phyloP scores from a whole-genome alignment of 2,329 filamentous ascomycete genomes.

The Ceratocystis colombiana region DNA sequence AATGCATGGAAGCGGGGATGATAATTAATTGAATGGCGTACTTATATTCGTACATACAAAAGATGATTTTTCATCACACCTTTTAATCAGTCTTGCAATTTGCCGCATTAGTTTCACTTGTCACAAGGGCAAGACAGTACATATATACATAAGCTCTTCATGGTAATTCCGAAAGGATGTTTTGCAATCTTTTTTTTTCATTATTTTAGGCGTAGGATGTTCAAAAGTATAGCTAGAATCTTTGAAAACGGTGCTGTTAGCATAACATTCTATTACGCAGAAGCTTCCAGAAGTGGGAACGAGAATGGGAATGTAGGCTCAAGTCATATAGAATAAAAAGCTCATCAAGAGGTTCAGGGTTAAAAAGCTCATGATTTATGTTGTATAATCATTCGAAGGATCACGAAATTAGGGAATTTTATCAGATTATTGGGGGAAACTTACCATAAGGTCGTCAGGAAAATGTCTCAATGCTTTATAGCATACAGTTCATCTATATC shows the following conservation, averaged over 20 bases:
- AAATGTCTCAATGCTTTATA: conserved; percentile 22
- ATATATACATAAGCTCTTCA: background rate
- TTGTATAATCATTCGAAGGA: conserved; percentile 46
- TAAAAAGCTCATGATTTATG: conserved; percentile 56
- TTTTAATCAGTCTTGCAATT: too few relatives aligned
- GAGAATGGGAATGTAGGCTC: background rate
- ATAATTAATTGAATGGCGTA: background rate
- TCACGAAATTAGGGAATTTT: conserved; percentile 26
- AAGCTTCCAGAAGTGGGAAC: conserved; percentile 12
- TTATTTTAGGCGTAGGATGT: conserved; percentile 21
- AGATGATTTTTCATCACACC: background rate
- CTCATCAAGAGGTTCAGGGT: conserved; percentile 54
- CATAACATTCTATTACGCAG: conserved; percentile 10
- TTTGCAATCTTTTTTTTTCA: conserved; percentile 28
- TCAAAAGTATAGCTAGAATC: conserved; percentile 16
- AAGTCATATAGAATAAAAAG: conserved; percentile 48
- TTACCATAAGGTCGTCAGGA: conserved; percentile 36
- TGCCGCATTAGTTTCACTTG: background rate
- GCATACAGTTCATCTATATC: conserved; percentile 13
- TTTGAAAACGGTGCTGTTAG: conserved; percentile 22
- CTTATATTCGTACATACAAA: background rate
- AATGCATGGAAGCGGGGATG: background rate
- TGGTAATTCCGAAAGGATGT: conserved; percentile 25
- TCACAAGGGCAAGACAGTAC: background rate
- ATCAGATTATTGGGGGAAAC: conserved; percentile 28